Evolutionary conservation across 2,329 filamentous ascomycete genomes (phyloP), one percentile per base, ranked within the genome.

Genomic region (Cladorrhinum sp.): DNA sequence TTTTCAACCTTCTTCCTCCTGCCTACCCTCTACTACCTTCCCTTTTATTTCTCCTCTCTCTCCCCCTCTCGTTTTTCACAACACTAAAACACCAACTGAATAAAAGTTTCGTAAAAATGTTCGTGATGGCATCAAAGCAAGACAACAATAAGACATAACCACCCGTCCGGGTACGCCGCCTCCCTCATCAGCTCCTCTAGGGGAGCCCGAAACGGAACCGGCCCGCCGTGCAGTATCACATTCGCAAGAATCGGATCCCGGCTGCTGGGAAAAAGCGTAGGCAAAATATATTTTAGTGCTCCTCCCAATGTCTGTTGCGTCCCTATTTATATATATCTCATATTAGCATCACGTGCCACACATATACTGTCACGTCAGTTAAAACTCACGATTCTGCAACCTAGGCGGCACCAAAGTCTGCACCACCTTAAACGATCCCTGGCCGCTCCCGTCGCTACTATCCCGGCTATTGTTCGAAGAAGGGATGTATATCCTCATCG

Each of bases 121-220:
- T n/a, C n/a, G n/a, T n/a, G n/a, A n/a, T n/a, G n/a, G n/a, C n/a
- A 57, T 61, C 50, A 78, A 71, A 92, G 80, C 78, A 96, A 88
- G 20, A 87, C 82, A 4, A 97, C 84, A 56, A 92, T 90, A 48
- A 97, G 75, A 73, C 92, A 91, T 24, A 96, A 74, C 89, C 93
- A 99, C 0, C 95, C 95, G 75, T 99, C 95, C 0, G 92, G 87
- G 78, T 97, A 98, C 1, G 91, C 86, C 3, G 90, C 89, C 69
- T 89, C 89, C 59, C 87, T 83, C 76, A 95, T 90, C 60, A 99
- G 73, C 51, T 97, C 93, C 70, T 92, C 90, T 18, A 99, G 75
- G 23, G 87, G 87, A 1, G 92, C 90, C 61, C 79, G 77, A 78
- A 98, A 89, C 1, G 95, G 93, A 61, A 96, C 84, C 0, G 86